These are phyloP conservation scores for Musa itinerans DNA, from an alignment of 176 grass and related monocot species.

Conservation along the genomic window DNA sequence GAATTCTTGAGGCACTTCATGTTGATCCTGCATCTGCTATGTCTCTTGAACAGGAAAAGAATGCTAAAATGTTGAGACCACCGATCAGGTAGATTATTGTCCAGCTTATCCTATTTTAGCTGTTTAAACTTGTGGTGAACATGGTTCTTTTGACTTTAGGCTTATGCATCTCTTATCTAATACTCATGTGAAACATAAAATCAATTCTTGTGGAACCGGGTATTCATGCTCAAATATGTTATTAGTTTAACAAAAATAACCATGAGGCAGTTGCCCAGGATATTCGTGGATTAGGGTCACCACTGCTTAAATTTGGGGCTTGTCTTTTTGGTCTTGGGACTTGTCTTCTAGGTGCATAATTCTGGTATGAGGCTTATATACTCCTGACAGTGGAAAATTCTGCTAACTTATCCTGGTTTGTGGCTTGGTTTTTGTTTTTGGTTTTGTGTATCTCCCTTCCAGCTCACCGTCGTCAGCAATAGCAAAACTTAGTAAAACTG, in stretches of 20 bases:
- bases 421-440: background rate
- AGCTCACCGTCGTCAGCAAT: constrained; percentile 49
- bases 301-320: background rate
- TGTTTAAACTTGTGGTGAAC: background rate
- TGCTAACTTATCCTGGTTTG: background rate
- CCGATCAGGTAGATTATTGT: constrained; percentile 49
- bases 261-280: background rate
- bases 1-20: constrained; percentile 99
- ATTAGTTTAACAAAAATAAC: background rate
- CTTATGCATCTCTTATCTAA: background rate
- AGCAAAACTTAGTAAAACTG: constrained; percentile 75
- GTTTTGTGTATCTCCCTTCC: constrained; percentile 4
- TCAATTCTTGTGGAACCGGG: background rate
- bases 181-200: background rate
- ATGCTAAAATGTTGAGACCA: constrained; percentile 62
- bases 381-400: background rate
- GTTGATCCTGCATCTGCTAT: constrained; percentile 90
- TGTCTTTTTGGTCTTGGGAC: background rate
- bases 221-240: background rate
- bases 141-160: background rate
- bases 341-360: background rate
- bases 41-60: constrained; percentile 85
- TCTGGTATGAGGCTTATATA: background rate
- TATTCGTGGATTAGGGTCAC: background rate
- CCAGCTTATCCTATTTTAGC: background rate